Evolutionary conservation across 2,329 filamentous ascomycete species (phyloP), one percentile per base, ranked within the genome.

Genomic region (Aureobasidium leucospermi): DNA sequence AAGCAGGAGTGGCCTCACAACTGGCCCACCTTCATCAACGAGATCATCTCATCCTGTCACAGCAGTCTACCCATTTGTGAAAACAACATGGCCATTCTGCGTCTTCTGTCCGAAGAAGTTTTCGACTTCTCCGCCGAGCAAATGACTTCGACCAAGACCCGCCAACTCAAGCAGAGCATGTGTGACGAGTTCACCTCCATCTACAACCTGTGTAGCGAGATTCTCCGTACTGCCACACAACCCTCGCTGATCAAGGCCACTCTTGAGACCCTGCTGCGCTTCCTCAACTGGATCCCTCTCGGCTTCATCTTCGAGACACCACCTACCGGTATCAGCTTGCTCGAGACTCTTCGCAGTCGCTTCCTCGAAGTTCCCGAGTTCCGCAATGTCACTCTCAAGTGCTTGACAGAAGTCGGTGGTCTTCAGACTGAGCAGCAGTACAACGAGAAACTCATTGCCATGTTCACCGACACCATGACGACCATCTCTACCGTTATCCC

Each of bases 1-100:
- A 99, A 99, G 81, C 94, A 99, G 77, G 94, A 99, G 76, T 99
- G 94, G 94, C 94, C 94, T 60, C 93, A 97, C 77, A 96, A 99
- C 80, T 99, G 95, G 94, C 94, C 95, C 10, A 96, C 91, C 19
- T 99, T 99, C 76, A 97, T 99, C 82, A 97, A 97, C 80, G 94
- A 99, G 79, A 99, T 99, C 75, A 91, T 99, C 68, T 88, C 90
- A 23, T 93, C 94, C 59, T 97, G 92, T 76, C 92, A 96, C 73
- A 93, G 90, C 66, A 96, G 89, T 75, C 80, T 99, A 58, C 94
- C 93, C 39, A 95, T 99, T 68, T 99, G 95, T 83, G 94, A 99
- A 78, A 99, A 99, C 80, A 99, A 99, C 81, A 99, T 99, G 94
- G 91, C 90, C 65, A 97, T 99, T 67, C 83, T 99, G 67, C 87